Conservation (phyloP, 192 early-diverging fungal genomes). For the Coemansia sp. region DNA sequence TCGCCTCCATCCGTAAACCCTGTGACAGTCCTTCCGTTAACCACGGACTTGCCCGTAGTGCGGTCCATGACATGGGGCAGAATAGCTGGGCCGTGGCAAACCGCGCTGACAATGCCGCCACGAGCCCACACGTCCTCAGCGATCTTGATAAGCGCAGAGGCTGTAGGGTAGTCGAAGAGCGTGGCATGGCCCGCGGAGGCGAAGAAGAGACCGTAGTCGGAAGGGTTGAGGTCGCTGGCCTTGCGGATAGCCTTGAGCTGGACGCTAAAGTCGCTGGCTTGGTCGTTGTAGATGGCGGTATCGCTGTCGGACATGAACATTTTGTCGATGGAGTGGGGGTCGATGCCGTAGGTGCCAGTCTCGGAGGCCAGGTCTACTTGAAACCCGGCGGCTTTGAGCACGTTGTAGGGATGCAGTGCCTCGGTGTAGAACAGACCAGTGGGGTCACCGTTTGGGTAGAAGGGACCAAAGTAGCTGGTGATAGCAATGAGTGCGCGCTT, state of each 20-base stretch:
- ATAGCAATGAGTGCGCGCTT: constrained; percentile 58
- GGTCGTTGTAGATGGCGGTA: constrained; percentile 37
- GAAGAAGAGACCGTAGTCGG: constrained; percentile 59
- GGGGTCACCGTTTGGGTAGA: constrained; percentile 57
- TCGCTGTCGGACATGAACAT: constrained; percentile 47
- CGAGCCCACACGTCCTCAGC: constrained; percentile 59
- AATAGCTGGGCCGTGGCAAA: constrained; percentile 70
- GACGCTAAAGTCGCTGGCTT: constrained; percentile 42
- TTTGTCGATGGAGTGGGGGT: constrained; percentile 56
- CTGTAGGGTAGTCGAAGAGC: constrained; percentile 60
- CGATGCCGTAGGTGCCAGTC: constrained; percentile 57
- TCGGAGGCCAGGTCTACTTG: constrained; percentile 60
- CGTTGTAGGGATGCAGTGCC: constrained; percentile 58
- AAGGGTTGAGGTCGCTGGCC: constrained; percentile 53
- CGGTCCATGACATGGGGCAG: constrained; percentile 64
- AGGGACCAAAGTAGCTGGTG: constrained; percentile 57
- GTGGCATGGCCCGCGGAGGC: constrained; percentile 61
- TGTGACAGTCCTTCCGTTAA: constrained; percentile 68
- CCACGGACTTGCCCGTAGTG: constrained; percentile 60
- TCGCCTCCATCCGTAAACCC: constrained; percentile 78
- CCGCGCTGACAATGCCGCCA: constrained; percentile 59
- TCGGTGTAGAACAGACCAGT: constrained; percentile 63
- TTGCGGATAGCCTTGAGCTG: constrained; percentile 50
- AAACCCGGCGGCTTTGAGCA: constrained; percentile 52
- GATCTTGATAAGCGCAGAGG: constrained; percentile 46